Percentiles rank a stretch among this genome's conserved stretches.
Conservation (phyloP, 2,329 filamentous ascomycete genomes). For the Mariannaea elegans region DNA sequence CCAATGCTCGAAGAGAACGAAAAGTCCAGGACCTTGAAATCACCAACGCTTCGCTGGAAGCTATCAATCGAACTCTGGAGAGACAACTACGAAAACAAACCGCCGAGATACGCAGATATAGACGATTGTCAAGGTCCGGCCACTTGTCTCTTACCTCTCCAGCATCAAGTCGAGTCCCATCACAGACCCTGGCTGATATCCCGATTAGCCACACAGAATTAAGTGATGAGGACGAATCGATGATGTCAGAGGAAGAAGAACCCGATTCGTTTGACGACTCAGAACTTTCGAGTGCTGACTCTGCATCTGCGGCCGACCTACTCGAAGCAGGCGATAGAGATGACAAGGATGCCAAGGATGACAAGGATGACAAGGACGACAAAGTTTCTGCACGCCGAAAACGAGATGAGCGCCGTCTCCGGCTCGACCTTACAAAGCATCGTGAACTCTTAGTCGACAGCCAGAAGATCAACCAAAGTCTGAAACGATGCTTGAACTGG, state of each 20-base stretch:
- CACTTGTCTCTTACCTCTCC: conserved; percentile 67
- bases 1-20: conserved; percentile 88
- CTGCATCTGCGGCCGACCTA: conserved; percentile 42
- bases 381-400: conserved; percentile 59
- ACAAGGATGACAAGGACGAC: conserved; percentile 19
- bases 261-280: conserved; percentile 64
- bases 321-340: conserved; percentile 48
- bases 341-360: background rate
- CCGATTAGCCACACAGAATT: conserved; percentile 60
- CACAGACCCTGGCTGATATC: conserved; percentile 53
- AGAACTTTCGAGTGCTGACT: conserved; percentile 54
- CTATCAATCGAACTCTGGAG: conserved; percentile 94
- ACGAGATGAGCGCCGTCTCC: conserved; percentile 83
- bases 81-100: conserved; percentile 91
- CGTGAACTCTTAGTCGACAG: conserved; percentile 88
- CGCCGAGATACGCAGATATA: conserved; percentile 84
- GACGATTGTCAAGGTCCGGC: conserved; percentile 84
- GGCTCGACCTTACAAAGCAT: conserved; percentile 86
- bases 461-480: conserved; percentile 93
- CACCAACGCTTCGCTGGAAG: conserved; percentile 91
- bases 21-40: conserved; percentile 98
- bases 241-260: conserved; percentile 53
- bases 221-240: conserved; percentile 50
- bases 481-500: conserved; percentile 88
- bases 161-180: conserved; percentile 55